Evolutionary conservation across 1,284 basidiomycete species (phyloP), one percentile per base, ranked within the genome.

Genomic region (Fomitopsis palustris): DNA sequence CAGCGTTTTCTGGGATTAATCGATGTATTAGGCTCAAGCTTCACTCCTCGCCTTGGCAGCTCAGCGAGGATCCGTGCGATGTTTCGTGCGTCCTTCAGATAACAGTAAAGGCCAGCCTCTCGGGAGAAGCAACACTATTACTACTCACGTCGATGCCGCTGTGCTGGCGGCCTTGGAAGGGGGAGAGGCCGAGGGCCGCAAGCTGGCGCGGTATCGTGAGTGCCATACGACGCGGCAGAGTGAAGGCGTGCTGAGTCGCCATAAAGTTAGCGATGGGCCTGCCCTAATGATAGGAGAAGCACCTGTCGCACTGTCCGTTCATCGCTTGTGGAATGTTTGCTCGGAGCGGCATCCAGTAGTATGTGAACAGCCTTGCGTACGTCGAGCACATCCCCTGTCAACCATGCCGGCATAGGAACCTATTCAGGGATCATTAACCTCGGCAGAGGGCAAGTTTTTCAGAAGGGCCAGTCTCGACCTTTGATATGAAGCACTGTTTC

Each of bases 401-500:
- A 73, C 85, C 90, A 93, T 3, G 75, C 70, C 17, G 90, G 90
- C 73, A 91, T 81, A 23, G 78, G 69, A 41, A 90, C 77, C 90
- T 92, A 69, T 62, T 41, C 66, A 53, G 16, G 43, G 17, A 39
- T 39, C 42, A 21, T 56, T 38, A 62, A 55, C 19, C 60, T 53
- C 37, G 60, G 12, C 6, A 60, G 19, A 64, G 73, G 79, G 65
- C 60, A n/a, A 2, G 12, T 31, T 31, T 35, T 16, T 31, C 35
- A n/a, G 45, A 27, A 23, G 14, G 9, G 23, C 27, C 1, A 17
- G 14, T 31, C 31, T 37, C 49, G 29, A 87, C 88, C 70, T 85
- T 83, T 54, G 90, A 93, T 67, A 96, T 92, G 72, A 91, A 94
- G 70, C 87, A 92, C 70, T 93, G 90, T 73, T 96, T 91, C 51